Evolutionary conservation across 2,329 filamentous ascomycete species (phyloP).

Genomic region (Xylariaceae sp.): DNA sequence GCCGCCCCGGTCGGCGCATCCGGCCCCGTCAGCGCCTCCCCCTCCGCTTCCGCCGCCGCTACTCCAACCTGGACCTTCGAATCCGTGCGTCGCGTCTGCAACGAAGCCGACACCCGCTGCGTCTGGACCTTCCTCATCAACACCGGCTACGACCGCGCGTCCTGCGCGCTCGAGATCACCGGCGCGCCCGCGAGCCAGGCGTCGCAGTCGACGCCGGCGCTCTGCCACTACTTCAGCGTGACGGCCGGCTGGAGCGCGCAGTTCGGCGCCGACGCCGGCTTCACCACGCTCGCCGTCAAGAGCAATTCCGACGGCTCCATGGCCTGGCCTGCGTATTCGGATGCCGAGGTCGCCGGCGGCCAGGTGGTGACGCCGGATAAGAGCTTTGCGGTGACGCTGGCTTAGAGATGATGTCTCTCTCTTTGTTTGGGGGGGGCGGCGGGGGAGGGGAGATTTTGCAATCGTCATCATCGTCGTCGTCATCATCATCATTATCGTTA

Average conservation of each 20-base stretch:
- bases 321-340: conserved; percentile 49
- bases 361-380: conserved; percentile 44
- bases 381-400: conserved; percentile 21
- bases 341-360: conserved; percentile 42
- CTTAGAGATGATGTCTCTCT: neutral
- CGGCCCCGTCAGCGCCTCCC: conserved; percentile 26
- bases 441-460: too few relatives aligned
- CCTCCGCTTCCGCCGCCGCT: conserved; percentile 26
- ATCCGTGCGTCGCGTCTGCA: conserved; percentile 36
- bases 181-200: conserved; percentile 32
- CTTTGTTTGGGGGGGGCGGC: too few relatives aligned
- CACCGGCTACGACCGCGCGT: conserved; percentile 25
- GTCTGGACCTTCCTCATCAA: conserved; percentile 38
- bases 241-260: conserved; percentile 51
- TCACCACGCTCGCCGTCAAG: conserved; percentile 49
- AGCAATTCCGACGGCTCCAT: conserved; percentile 41
- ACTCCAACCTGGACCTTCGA: conserved; percentile 37
- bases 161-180: conserved; percentile 38
- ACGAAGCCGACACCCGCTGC: conserved; percentile 36
- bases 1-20: conserved; percentile 25
- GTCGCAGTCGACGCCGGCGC: conserved; percentile 27
- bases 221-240: conserved; percentile 46
- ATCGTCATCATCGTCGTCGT: too few relatives aligned
- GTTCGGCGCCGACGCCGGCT: conserved; percentile 47
- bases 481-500: too few relatives aligned